phyloP scores from a whole-genome alignment of 768 basidiomycete species.

The Lactarius evosmus region DNA sequence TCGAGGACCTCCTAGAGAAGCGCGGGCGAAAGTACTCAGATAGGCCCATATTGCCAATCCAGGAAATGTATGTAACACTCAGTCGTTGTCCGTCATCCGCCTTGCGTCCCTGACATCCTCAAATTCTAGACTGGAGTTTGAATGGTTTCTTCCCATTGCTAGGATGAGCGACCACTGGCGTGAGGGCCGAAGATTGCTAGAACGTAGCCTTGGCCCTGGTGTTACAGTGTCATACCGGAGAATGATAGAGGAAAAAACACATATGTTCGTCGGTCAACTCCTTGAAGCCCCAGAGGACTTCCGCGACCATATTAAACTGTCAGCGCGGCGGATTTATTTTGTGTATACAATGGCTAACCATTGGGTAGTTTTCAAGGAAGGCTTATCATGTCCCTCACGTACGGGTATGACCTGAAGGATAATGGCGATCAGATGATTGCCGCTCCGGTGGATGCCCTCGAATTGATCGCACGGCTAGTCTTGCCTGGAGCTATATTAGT shows the following conservation, averaged over 20 bases:
- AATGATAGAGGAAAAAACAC: too few species aligned
- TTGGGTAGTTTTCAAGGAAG: too few species aligned
- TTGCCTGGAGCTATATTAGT: conserved; percentile 13
- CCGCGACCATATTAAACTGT: too few species aligned
- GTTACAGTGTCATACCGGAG: background rate
- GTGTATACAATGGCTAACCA: too few species aligned
- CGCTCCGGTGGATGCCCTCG: background rate
- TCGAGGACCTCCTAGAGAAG: too few species aligned
- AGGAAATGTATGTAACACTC: background rate
- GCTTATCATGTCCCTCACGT: conserved; percentile 10
- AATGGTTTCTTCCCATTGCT: background rate
- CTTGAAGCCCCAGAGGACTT: too few species aligned
- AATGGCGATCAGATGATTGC: background rate
- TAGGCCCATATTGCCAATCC: conserved; percentile 1
- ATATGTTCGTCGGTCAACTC: too few species aligned
- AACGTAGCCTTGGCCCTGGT: conserved; percentile 10
- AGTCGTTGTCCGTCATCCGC: too few species aligned
- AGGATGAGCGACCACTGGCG: background rate
- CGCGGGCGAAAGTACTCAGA: conserved; percentile 7
- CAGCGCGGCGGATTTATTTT: too few species aligned
- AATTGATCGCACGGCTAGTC: background rate
- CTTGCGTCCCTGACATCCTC: too few species aligned
- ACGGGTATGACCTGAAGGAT: conserved; percentile 12
- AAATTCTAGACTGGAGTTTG: background rate
- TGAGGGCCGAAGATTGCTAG: conserved; percentile 1